These are phyloP conservation scores for Phytophthora sojae DNA, from an alignment of 352 stramenopile genomes.

Conservation along the genomic window DNA sequence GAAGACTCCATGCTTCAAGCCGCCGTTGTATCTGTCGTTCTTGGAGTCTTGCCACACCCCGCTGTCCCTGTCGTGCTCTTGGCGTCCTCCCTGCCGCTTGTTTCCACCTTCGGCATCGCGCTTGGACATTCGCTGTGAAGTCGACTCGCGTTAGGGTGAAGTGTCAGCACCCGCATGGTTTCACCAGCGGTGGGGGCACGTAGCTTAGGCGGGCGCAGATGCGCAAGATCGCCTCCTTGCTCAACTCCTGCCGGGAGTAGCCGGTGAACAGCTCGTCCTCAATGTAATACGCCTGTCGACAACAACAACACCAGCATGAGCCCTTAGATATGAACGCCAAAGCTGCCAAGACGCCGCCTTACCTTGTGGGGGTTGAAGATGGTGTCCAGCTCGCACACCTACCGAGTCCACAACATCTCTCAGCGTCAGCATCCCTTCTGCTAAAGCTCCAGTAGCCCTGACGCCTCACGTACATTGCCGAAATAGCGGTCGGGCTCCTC, in stretches of 20 bases:
- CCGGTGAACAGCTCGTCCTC: slow-evolving; percentile 98
- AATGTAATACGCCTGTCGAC: slow-evolving; percentile 96
- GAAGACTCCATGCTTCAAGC: too few species aligned
- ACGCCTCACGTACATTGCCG: slow-evolving; percentile 76
- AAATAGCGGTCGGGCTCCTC: slow-evolving; percentile 99
- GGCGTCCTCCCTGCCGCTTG: too few species aligned
- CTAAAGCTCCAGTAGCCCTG: not conserved
- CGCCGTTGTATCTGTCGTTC: too few species aligned
- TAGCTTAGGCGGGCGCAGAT: slow-evolving; percentile 67
- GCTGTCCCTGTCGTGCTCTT: too few species aligned
- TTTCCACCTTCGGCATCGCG: too few species aligned
- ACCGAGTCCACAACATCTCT: slow-evolving; percentile 2
- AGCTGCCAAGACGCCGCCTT: not conserved
- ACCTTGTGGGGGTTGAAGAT: slow-evolving; percentile 98
- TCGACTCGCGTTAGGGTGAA: too few species aligned
- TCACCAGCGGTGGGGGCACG: too few species aligned
- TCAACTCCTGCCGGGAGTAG: slow-evolving; percentile 70
- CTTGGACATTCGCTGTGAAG: too few species aligned
- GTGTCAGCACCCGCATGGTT: too few species aligned
- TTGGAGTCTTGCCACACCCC: too few species aligned
- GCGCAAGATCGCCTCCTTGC: slow-evolving; percentile 92
- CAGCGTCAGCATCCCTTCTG: not conserved
- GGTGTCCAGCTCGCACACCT: slow-evolving; percentile 65
- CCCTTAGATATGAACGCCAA: not conserved
- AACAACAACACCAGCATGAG: not conserved